These are phyloP conservation scores for Sinapis alba DNA, from an alignment of 441 rosid genomes.

Conservation along the genomic window DNA sequence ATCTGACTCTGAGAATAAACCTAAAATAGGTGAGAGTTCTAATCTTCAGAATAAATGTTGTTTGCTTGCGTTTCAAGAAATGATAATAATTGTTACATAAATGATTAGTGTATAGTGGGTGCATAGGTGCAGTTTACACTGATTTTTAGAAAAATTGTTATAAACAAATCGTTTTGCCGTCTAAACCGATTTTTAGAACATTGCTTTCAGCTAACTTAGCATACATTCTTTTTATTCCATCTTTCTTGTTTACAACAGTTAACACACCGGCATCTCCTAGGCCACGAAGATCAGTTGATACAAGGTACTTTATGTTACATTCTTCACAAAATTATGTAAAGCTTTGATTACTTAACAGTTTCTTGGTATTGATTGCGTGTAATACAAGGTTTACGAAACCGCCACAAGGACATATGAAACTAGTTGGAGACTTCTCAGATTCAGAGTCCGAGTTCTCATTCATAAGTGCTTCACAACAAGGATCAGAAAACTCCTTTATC, in stretches of 20 bases:
- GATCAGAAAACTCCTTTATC: slow-evolving; percentile 72
- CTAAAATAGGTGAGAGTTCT: slow-evolving; percentile 47
- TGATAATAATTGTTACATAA: too few species aligned
- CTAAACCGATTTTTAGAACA: not conserved
- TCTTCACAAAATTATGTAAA: not conserved
- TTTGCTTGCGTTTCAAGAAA: slow-evolving; percentile 23
- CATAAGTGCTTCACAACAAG: slow-evolving; percentile 59
- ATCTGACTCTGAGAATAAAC: slow-evolving; percentile 38
- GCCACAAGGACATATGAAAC: slow-evolving; percentile 41
- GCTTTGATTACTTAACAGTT: not conserved
- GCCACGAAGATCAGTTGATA: slow-evolving; percentile 52
- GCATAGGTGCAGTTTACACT: too few species aligned
- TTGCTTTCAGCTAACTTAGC: slow-evolving; percentile 6
- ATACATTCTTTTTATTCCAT: not conserved
- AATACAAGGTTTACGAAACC: slow-evolving; percentile 50
- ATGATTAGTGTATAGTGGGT: too few species aligned
- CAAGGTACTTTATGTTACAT: slow-evolving; percentile 10
- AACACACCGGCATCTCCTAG: slow-evolving; percentile 32
- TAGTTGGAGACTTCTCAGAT: slow-evolving; percentile 53
- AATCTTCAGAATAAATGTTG: not conserved
- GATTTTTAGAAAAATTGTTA: too few species aligned
- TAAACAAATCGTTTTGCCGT: too few species aligned
- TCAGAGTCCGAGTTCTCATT: slow-evolving; percentile 49
- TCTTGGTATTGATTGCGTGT: slow-evolving; percentile 14
- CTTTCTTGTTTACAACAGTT: slow-evolving; percentile 17